A percentile compares a stretch with the other conserved stretches of the same genome.
These are phyloP conservation scores for Trichoderma orchidacearum DNA, from an alignment of 495 filamentous ascomycete genomes.

Conservation along the genomic window DNA sequence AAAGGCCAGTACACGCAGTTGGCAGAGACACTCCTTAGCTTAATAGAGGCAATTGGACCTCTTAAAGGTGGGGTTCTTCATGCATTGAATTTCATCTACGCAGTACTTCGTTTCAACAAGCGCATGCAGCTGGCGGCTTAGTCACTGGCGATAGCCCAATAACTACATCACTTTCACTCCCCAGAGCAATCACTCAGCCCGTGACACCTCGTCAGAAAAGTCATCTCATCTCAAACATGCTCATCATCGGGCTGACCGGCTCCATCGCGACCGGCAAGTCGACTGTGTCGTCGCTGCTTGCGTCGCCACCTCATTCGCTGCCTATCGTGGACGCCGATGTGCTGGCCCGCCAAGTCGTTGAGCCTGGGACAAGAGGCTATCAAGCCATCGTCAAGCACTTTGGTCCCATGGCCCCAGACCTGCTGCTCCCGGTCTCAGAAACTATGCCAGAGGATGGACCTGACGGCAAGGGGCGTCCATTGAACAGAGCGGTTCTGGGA, in stretches of 20 bases:
- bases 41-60: background rate
- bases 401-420: slow-evolving; percentile 63
- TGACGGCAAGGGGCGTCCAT: slow-evolving; percentile 43
- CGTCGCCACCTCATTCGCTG: slow-evolving; percentile 63
- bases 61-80: too few species aligned
- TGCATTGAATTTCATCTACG: too few species aligned
- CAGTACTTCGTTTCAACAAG: background rate
- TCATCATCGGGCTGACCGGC: slow-evolving; percentile 91
- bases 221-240: slow-evolving; percentile 41
- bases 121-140: background rate
- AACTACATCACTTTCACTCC: background rate
- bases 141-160: background rate
- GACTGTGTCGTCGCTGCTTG: slow-evolving; percentile 77
- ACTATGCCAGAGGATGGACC: slow-evolving; percentile 27
- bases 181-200: background rate
- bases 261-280: slow-evolving; percentile 98
- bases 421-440: slow-evolving; percentile 44
- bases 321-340: slow-evolving; percentile 94
- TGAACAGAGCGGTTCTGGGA: slow-evolving; percentile 80
- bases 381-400: slow-evolving; percentile 68
- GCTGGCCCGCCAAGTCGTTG: slow-evolving; percentile 79
- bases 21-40: too few species aligned
- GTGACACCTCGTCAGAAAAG: background rate
- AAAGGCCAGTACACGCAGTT: too few species aligned
- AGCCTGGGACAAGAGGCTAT: slow-evolving; percentile 77